phyloP scores from a whole-genome alignment of 352 stramenopile genomes.

The Phytophthora cryptogea region DNA sequence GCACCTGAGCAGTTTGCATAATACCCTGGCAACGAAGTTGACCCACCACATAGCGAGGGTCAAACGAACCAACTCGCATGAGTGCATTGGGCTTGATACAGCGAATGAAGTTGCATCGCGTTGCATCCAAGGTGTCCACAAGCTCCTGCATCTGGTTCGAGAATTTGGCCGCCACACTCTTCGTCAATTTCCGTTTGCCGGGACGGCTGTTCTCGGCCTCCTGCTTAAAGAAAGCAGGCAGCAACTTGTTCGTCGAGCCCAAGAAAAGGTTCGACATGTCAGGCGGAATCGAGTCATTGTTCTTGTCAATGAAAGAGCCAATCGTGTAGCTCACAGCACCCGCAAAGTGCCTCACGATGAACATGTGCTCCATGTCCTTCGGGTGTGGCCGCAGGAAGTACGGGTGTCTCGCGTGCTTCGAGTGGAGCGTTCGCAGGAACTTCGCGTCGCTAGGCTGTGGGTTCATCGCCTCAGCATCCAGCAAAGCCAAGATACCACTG shows the following conservation, averaged over 20 bases:
- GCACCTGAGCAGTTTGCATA: constrained; percentile 87
- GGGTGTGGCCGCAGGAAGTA: constrained; percentile 87
- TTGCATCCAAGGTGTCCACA: constrained; percentile 84
- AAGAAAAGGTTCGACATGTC: constrained; percentile 88
- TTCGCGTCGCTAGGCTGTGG: constrained; percentile 90
- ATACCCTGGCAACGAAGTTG: constrained; percentile 91
- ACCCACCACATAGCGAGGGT: constrained; percentile 89
- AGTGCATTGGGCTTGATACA: constrained; percentile 92
- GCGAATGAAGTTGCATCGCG: constrained; percentile 89
- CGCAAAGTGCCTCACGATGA: constrained; percentile 91
- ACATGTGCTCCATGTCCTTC: constrained; percentile 90
- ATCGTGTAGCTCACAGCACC: constrained; percentile 90
- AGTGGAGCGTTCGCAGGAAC: constrained; percentile 85
- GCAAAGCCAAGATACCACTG: constrained; percentile 76
- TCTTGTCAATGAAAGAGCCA: constrained; percentile 91
- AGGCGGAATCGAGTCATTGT: constrained; percentile 88
- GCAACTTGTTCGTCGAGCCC: constrained; percentile 63
- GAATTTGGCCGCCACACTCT: constrained; percentile 81
- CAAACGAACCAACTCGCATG: constrained; percentile 77
- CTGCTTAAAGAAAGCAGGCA: constrained; percentile 71
- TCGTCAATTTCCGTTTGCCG: constrained; percentile 81
- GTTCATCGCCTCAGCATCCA: constrained; percentile 91
- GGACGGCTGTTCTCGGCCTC: constrained; percentile 55
- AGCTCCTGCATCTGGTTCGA: constrained; percentile 89
- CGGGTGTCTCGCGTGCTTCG: constrained; percentile 81